Evolutionary conservation across 2,329 filamentous ascomycete species (phyloP), one percentile per base, ranked within the genome.

Genomic region (Fusarium incarnatum): DNA sequence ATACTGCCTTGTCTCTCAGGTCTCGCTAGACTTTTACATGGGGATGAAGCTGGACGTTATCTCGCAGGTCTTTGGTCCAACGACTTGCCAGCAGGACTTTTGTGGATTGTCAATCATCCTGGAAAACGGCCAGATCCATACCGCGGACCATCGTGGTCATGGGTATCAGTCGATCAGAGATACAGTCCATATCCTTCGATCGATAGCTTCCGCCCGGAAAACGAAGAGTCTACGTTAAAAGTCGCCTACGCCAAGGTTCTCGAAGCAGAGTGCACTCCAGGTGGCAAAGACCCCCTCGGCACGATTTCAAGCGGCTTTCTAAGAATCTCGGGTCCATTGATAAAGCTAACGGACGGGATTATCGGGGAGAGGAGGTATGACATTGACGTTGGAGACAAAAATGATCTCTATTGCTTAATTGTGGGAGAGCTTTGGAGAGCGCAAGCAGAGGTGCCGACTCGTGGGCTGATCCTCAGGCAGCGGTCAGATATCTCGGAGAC

Each of bases 11-110:
- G 34, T 7, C 34, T 37, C 18, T 37, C 34, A 12, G 34, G 34
- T 0, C 10, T 37, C 4, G 34, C 34, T 0, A 3, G 34, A 0
- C 34, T 37, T 0, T 4, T 37, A 5, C 34, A n/a, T 4, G 34
- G 34, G 6, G 0, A n/a, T 7, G 34, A 37, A 7, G 34, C 18
- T 12, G 34, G 34, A 4, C 3, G 18, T 0, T 37, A 37, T 37
- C 6, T 37, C 0, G 34, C 34, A 8, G 34, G 34, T 3, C 34
- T 37, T 37, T 37, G 34, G 34, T 37, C 18, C 0, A 37, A 37
- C 4, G 18, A 37, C 18, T 2, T 37, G 6, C 18, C 10, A n/a
- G 34, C 18, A 13, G 44, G 44, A 8, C 44, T 46, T 4, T 20
- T 28, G 4, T 46, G 44, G 44, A 23, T 12, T 3, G 20, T n/a